Base-by-base conservation (phyloP, 2,329 filamentous ascomycete species). In the Aspergillus pseudotamarii region DNA sequence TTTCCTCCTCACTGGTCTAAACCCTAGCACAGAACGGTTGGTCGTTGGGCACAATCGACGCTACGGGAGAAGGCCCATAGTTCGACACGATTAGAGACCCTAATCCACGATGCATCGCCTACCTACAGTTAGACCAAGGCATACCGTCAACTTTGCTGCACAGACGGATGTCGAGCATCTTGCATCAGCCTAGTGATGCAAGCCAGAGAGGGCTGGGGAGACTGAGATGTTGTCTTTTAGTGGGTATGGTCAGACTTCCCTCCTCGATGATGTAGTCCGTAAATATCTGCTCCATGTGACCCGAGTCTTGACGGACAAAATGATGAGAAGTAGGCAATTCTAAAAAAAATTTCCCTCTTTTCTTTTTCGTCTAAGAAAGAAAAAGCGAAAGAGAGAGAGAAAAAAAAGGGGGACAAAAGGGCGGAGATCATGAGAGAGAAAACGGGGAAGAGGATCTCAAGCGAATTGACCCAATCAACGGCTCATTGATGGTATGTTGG, bases 181-280 rank as follows among this genome's bases (percentile, higher is more conserved):
- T 68, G 66, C 66, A 67, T 68, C 53, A 63, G 61, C 50, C 62
- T 63, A 63, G 58, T 57, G 51, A 59, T 62, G 53, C 30, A 60
- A 58, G 57, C 43, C 36, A 48, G 36, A 57, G 23, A 26, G 55
- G 34, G 34, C 28, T 51, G 48, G 16, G n/a, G n/a, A 61, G 58
- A n/a, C 38, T 48, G 23, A 63, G 54, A 60, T 57, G 59, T 48
- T 58, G 48, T 61, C 48, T 60, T 23, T 36, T 62, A 28, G 34
- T n/a, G 50, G 30, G 12, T n/a, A n/a, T 34, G 30, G 21, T 11
- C 23, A 21, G 28, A 36, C 26, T 34, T 53, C 9, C n/a, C 3
- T 12, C 5, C 11, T 30, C 8, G 28, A 16, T 32, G 8, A 6
- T 48, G 23, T 23, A 16, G 45, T 19, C 28, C 21, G 16, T 53